These are phyloP conservation scores for Chloranthus sessilifolius DNA, from an alignment of 164 flowering plant species.

Conservation along the genomic window DNA sequence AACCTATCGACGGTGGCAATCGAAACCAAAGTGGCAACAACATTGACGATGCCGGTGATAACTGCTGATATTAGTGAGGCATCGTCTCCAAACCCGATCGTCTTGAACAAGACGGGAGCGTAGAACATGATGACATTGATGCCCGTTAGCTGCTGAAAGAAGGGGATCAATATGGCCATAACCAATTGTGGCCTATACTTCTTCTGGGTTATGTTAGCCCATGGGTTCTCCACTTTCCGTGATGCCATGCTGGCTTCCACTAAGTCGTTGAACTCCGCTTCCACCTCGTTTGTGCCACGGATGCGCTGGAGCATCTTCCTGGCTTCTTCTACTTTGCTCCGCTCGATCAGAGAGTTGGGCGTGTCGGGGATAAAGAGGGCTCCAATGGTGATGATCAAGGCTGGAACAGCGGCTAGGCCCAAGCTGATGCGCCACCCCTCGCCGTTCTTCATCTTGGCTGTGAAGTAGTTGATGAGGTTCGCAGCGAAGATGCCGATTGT, in stretches of 20 bases:
- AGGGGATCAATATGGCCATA: slow-evolving; percentile 24
- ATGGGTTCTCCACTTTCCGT: slow-evolving; percentile 18
- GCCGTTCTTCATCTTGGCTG: slow-evolving; percentile 12
- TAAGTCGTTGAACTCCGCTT: slow-evolving; percentile 13
- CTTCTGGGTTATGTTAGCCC: slow-evolving; percentile 14
- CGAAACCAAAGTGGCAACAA: slow-evolving; percentile 11
- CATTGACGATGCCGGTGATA: slow-evolving; percentile 19
- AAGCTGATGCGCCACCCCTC: slow-evolving; percentile 18
- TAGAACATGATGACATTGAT: slow-evolving; percentile 27
- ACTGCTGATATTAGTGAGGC: slow-evolving; percentile 28
- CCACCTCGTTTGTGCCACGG: slow-evolving; percentile 12
- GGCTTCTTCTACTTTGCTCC: slow-evolving; percentile 7
- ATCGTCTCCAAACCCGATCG: slow-evolving; percentile 19
- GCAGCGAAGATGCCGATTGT: slow-evolving; percentile 19
- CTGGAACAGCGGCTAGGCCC: slow-evolving; percentile 17
- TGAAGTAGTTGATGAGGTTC: slow-evolving; percentile 9
- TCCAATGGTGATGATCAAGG: slow-evolving; percentile 1
- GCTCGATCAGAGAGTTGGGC: slow-evolving; percentile 16
- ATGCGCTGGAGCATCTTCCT: slow-evolving; percentile 5
- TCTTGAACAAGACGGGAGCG: slow-evolving; percentile 25
- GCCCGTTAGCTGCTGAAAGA: slow-evolving; percentile 32
- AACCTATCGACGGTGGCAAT: slow-evolving; percentile 13
- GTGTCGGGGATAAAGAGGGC: slow-evolving; percentile 11
- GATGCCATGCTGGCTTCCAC: slow-evolving; percentile 22
- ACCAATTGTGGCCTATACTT: slow-evolving; percentile 28